Base-by-base conservation (phyloP, 1,139 yeast genomes). In the Magnusiomyces fungicola region DNA sequence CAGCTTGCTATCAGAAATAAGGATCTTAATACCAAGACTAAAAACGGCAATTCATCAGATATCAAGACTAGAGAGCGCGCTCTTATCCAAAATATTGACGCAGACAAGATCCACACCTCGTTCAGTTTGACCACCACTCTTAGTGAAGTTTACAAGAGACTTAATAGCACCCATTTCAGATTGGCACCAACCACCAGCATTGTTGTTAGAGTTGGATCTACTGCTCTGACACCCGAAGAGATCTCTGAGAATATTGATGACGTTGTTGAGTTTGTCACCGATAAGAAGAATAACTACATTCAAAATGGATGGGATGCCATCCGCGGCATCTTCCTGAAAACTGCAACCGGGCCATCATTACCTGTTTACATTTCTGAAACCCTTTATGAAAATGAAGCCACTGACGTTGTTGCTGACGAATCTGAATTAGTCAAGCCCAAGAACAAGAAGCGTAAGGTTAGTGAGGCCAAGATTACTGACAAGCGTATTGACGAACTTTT, bases 181-280 rank as follows among this genome's bases (percentile, higher is more conserved):
- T 76, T 88, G 43, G 88, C 96, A 56, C 79, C 87, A 62, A 92
- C 95, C 50, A 80, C 80, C 49, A 79, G 79, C 56, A 68, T 86
- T 57, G 71, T 77, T 36, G 71, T 90, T 53, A 79, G 79, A 60
- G 70, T 89, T 49, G 98, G 97, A 41, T 66, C 72, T 47, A 67
- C 70, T 14, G 61, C 65, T 55, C 67, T 73, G 52, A 58, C 67
- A 32, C 63, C 71, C 45, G 61, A 67, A 34, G 69, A 74, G 51
- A 53, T 72, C 18, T 69, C 73, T 29, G 73, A 69, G 32, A 86
- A 89, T 64, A 68, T 86, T 50, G 69, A 74, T 41, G 77, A 78
- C 48, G 79, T 87, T 9, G 69, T 80, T 42, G 69, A 71, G 40
- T 75, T 90, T 55, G 38, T 22, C 25, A 29, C 23, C 4, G 21